Conservation (phyloP, 768 basidiomycete species). For the Rhizopogon rudus region DNA sequence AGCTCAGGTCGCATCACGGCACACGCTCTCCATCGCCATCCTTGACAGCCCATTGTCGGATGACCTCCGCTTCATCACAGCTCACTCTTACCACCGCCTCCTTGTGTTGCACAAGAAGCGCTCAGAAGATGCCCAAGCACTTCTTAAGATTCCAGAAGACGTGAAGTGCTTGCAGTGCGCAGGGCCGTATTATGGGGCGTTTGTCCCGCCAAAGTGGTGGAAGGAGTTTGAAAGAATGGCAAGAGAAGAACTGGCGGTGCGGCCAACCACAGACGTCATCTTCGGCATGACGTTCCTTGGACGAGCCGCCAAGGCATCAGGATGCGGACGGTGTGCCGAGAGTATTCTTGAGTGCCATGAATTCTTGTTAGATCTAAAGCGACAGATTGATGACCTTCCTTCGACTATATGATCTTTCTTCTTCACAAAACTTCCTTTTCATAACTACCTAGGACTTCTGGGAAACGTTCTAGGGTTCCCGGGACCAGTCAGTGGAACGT, state of each 20-base stretch:
- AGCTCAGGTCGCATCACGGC: slow-evolving; percentile 51
- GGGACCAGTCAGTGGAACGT: too few species aligned
- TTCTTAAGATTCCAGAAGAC: slow-evolving; percentile 43
- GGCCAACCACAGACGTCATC: slow-evolving; percentile 55
- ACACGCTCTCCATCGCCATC: slow-evolving; percentile 50
- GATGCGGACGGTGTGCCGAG: slow-evolving; percentile 60
- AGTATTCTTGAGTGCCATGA: slow-evolving; percentile 61
- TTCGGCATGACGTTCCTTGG: slow-evolving; percentile 60
- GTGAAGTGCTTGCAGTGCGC: slow-evolving; percentile 70
- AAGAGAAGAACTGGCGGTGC: slow-evolving; percentile 47
- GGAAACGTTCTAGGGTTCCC: too few species aligned
- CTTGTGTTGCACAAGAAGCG: slow-evolving; percentile 56
- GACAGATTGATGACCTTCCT: slow-evolving; percentile 49
- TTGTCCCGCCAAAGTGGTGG: slow-evolving; percentile 67
- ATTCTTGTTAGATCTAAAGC: slow-evolving; percentile 51
- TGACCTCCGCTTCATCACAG: slow-evolving; percentile 61
- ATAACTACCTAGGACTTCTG: too few species aligned
- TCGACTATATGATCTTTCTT: slow-evolving; percentile 31
- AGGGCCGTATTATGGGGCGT: slow-evolving; percentile 38
- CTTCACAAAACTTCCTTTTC: background rate
- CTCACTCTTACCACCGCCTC: slow-evolving; percentile 61
- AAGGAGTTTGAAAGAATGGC: slow-evolving; percentile 52
- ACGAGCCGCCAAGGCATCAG: slow-evolving; percentile 41
- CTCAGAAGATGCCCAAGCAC: slow-evolving; percentile 39
- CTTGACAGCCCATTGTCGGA: slow-evolving; percentile 52